Evolutionary conservation across 129 eudicot species (phyloP).

Genomic region (Artemisia argyi): DNA sequence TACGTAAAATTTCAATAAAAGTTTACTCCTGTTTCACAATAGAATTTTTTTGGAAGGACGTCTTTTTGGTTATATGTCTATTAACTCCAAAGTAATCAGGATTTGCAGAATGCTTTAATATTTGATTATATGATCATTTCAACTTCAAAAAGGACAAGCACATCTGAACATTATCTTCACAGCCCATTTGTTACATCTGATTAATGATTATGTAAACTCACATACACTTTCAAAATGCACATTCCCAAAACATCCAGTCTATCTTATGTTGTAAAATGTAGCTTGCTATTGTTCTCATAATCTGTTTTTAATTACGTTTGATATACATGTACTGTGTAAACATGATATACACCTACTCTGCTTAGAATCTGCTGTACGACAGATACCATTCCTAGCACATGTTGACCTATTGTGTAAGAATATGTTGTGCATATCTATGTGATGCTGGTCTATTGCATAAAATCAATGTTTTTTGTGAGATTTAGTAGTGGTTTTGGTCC

Average conservation of each 20-base stretch:
- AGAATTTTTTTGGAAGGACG: neutral
- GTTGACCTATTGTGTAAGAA: neutral
- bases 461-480: neutral
- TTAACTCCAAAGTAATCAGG: neutral
- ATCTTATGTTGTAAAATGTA: neutral
- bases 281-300: neutral
- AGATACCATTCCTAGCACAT: neutral
- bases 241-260: neutral
- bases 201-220: neutral
- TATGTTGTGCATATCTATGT: neutral
- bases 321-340: too few species aligned
- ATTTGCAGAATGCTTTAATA: neutral
- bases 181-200: neutral
- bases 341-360: too few species aligned
- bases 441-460: neutral
- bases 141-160: neutral
- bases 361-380: too few species aligned
- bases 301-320: too few species aligned
- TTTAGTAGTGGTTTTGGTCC: conserved; percentile 1
- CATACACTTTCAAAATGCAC: neutral
- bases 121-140: neutral
- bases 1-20: too few species aligned
- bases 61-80: neutral
- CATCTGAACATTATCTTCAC: neutral
- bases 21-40: neutral